Evolutionary conservation across 306 rosid genomes (phyloP).

Genomic region (Cicer arietinum): DNA sequence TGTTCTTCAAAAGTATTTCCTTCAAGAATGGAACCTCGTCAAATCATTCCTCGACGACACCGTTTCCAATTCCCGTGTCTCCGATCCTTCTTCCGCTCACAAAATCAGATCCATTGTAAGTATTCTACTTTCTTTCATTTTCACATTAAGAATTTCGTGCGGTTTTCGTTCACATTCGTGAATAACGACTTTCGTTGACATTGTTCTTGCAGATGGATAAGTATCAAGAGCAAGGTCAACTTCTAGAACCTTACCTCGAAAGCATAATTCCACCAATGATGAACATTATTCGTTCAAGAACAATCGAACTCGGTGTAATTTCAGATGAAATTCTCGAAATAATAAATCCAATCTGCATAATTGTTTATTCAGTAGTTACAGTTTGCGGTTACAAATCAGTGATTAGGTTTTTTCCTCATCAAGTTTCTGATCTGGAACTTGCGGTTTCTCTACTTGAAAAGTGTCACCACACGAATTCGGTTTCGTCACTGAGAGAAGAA

Average conservation of each 20-base stretch:
- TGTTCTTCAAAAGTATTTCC: conserved; percentile 88
- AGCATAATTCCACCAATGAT: conserved; percentile 84
- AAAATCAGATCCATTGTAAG: conserved; percentile 84
- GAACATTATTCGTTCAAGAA: conserved; percentile 73
- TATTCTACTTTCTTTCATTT: conserved; percentile 43
- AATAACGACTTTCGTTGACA: not conserved
- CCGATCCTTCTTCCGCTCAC: conserved; percentile 62
- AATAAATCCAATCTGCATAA: conserved; percentile 82
- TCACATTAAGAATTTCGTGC: not conserved
- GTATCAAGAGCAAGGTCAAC: conserved; percentile 95
- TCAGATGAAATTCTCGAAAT: conserved; percentile 70
- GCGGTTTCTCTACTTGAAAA: conserved; percentile 87
- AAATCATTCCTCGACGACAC: conserved; percentile 74
- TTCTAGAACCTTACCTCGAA: conserved; percentile 92
- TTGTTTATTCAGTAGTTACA: conserved; percentile 72
- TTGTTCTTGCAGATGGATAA: conserved; percentile 74
- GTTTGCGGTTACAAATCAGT: conserved; percentile 95
- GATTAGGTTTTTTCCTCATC: conserved; percentile 89
- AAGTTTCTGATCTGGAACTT: conserved; percentile 94
- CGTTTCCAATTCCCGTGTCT: conserved; percentile 69
- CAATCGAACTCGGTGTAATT: conserved; percentile 65
- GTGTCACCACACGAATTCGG: conserved; percentile 66
- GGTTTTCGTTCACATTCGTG: not conserved
- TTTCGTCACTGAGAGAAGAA: conserved; percentile 70
- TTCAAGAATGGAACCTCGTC: conserved; percentile 87